Base-by-base conservation (phyloP, 139 green algal species). In the Coelastrella sp. region DNA sequence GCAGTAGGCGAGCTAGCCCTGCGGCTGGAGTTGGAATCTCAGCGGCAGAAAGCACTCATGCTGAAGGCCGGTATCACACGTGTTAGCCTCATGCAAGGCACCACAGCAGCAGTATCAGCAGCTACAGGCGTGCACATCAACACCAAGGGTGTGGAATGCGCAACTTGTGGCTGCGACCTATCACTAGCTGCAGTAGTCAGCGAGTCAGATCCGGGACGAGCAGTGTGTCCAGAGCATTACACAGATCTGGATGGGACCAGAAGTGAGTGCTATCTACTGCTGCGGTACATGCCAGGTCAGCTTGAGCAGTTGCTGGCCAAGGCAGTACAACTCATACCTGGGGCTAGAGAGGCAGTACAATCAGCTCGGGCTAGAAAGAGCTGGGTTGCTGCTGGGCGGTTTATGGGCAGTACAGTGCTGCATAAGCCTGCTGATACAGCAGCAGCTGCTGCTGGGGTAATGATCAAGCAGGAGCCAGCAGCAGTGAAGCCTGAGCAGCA, bases 111-210 rank as follows among this genome's bases (percentile, higher is more conserved):
- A 61, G 8, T 64, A 17, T 23, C 79, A 23, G 23, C 76, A 14
- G 76, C 19, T 0, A 80, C 19, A 13, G 86, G 86, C 64, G 61
- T 90, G 47, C 86, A 86, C 76, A 54, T 68, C 3, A 90, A 90
- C 86, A 90, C 86, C 11, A 68, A 85, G 76, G 77, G 86, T 10
- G 76, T 90, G 3, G 86, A 90, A 54, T 90, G 86, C 17, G 86
- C 86, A 16, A 22, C 47, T 3, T 90, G 86, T n/a, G 86, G 86
- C 3, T 66, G 86, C 8, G 86, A 90, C 86, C 19, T 90, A 4
- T 86, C 75, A 7, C 64, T 90, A 0, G 86, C 86, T 13, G 75
- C 86, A 47, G 86, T 90, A 0, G 76, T 90, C 0, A 80, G 61
- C 17, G 60, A 64, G 1, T 17, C 20, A 2, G 61, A 85, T 23